Conservation (phyloP, 139 green algal species). For the Trebouxia sp. region DNA sequence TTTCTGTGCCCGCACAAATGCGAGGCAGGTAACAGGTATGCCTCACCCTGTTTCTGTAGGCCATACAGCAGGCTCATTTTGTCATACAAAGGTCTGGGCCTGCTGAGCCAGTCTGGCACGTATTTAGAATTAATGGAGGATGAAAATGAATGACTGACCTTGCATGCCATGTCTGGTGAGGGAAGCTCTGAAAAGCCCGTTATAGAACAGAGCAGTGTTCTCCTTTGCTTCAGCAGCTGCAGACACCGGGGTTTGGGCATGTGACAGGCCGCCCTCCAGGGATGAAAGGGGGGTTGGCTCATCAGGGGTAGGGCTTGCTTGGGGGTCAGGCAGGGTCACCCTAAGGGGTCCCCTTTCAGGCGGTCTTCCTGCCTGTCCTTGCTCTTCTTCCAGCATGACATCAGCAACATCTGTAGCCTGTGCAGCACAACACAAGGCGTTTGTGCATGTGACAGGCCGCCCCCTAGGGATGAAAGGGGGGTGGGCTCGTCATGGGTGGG, state of each 20-base stretch:
- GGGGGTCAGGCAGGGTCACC: not conserved
- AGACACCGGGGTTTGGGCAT: not conserved
- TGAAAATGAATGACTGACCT: not conserved
- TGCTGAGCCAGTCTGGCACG: no score
- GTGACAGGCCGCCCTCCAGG: not conserved
- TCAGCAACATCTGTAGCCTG: not conserved
- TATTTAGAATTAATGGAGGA: no score
- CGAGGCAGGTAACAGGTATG: no score
- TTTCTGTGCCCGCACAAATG: no score
- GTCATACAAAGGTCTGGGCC: no score
- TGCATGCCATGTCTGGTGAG: not conserved
- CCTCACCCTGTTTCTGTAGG: no score
- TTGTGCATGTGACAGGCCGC: not conserved
- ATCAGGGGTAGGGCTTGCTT: not conserved
- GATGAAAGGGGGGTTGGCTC: not conserved
- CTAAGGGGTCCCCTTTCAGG: no score
- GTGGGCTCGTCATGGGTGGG: not conserved
- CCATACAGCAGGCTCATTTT: no score
- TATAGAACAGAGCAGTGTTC: constrained; percentile 12
- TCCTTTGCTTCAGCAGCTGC: not conserved
- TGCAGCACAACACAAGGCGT: not conserved
- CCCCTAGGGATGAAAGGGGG: not conserved
- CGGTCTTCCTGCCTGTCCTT: no score
- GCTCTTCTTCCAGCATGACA: not conserved
- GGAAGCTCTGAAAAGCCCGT: not conserved